phyloP scores from a whole-genome alignment of 139 green algal species.

The Yamagishiella unicocca region DNA sequence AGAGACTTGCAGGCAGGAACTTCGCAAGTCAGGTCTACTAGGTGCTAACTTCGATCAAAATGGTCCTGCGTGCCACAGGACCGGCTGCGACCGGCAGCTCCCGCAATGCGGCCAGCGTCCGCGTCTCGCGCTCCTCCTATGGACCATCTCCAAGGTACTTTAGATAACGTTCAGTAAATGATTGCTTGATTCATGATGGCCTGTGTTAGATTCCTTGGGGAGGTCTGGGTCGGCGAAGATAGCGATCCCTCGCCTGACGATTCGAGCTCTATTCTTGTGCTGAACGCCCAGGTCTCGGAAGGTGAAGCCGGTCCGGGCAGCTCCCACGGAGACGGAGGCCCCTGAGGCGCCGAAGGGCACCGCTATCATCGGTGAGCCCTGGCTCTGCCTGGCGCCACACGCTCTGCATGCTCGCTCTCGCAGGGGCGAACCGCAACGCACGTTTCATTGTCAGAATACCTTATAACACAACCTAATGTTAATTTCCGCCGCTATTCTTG shows the following conservation, averaged over 20 bases:
- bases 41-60: too few species aligned
- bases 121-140: constrained; percentile 3
- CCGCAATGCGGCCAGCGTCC: background rate
- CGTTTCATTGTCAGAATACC: too few species aligned
- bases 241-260: background rate
- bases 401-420: background rate
- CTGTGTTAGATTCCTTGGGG: background rate
- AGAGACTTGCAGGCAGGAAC: too few species aligned
- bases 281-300: constrained; percentile 20
- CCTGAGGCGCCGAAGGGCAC: constrained; percentile 28
- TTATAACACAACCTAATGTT: too few species aligned
- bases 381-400: background rate
- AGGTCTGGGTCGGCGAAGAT: background rate
- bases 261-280: too few species aligned
- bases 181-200: background rate
- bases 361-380: background rate
- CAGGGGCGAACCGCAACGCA: too few species aligned
- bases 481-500: too few species aligned
- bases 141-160: constrained; percentile 10
- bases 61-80: background rate
- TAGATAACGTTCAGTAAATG: background rate
- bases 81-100: background rate
- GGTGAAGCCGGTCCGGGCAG: background rate
- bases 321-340: constrained; percentile 14
- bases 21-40: too few species aligned